Base-by-base conservation (phyloP, 2,329 filamentous ascomycete genomes). In the Neofusicoccum kwambonambiense region DNA sequence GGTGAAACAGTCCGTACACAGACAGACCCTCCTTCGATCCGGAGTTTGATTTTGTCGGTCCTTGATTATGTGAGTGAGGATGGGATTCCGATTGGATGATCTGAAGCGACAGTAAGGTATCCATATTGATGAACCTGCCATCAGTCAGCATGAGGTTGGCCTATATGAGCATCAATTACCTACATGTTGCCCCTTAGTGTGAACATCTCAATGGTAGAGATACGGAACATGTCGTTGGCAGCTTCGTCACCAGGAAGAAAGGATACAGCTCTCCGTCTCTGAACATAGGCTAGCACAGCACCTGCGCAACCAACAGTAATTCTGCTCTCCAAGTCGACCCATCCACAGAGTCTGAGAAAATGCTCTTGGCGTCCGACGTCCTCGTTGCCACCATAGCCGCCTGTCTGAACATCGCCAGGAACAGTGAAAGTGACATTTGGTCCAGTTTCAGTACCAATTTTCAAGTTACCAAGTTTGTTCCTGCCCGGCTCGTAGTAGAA, bases 41-140 rank as follows among this genome's bases (percentile, higher is more conserved):
- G 1, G 84, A 87, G 31, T 81, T 83, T 35, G 82, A 82, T 68
- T 81, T 85, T 6, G 83, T 85, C 2, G 88, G 86, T 0, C 90
- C 90, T 77, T 90, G 89, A 70, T 89, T 90, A 67, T 94, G 90
- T 54, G 86, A 88, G 72, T 92, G 93, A 4, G 92, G 93, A 75
- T 96, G 92, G 11, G 86, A 86, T 74, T 97, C 93, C 1, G 90
- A 87, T 64, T 90, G 89, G 31, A 97, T 82, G 34, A 99, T 91
- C 71, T 97, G 94, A 8, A 99, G 83, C 1, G 93, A 93, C 13
- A 87, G 78, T 47, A 98, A 80, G 0, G 93, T 91, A 72, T 97
- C 92, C 2, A 85, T 80, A 69, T 92, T 95, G 69, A 97, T 82
- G 71, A 95, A 92, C 88, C 94, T 92, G 58, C n/a, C 34, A 47